A percentile compares a stretch with the other conserved stretches of the same genome.
phyloP scores from a whole-genome alignment of 805 yeast species.

The Kregervanrija pseudodelftensis region DNA sequence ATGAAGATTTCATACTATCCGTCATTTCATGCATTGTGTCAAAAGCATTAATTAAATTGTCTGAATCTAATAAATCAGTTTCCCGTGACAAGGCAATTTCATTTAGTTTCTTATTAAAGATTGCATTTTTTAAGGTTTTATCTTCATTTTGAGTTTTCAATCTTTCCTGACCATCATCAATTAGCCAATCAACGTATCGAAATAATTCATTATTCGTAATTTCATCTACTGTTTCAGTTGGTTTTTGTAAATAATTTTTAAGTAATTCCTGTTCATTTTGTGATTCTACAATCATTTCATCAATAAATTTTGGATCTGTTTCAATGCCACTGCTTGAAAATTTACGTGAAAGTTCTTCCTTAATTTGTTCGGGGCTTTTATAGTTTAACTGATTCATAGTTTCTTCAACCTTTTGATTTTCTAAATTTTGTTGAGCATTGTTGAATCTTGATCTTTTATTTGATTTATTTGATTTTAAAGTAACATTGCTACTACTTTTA shows the following conservation, averaged over 20 bases:
- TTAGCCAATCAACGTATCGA: constrained; percentile 21
- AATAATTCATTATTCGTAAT: constrained; percentile 17
- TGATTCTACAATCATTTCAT: constrained; percentile 20
- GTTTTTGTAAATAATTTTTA: constrained; percentile 9
- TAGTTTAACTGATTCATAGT: constrained; percentile 5
- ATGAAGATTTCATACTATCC: constrained; percentile 13
- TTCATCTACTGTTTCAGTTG: constrained; percentile 10
- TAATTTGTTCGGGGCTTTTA: constrained; percentile 23
- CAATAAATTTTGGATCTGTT: constrained; percentile 23
- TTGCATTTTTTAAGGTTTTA: constrained; percentile 1
- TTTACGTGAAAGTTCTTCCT: constrained; percentile 16
- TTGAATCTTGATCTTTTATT: constrained; percentile 1
- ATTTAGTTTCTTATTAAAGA: constrained; percentile 12
- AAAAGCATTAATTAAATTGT: constrained; percentile 18
- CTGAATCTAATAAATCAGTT: constrained; percentile 11
- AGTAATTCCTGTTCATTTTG: constrained; percentile 14
- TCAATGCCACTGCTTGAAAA: constrained; percentile 23
- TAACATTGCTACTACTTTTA: background rate
- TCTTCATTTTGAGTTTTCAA: constrained; percentile 10
- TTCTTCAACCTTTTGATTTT: background rate
- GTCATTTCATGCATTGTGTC: constrained; percentile 15
- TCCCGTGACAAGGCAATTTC: constrained; percentile 2
- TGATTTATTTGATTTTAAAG: background rate
- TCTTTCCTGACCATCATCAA: constrained; percentile 17
- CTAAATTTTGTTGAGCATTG: background rate